These are phyloP conservation scores for Actinomortierella ambigua DNA, from an alignment of 371 early-diverging fungal genomes.

Conservation along the genomic window DNA sequence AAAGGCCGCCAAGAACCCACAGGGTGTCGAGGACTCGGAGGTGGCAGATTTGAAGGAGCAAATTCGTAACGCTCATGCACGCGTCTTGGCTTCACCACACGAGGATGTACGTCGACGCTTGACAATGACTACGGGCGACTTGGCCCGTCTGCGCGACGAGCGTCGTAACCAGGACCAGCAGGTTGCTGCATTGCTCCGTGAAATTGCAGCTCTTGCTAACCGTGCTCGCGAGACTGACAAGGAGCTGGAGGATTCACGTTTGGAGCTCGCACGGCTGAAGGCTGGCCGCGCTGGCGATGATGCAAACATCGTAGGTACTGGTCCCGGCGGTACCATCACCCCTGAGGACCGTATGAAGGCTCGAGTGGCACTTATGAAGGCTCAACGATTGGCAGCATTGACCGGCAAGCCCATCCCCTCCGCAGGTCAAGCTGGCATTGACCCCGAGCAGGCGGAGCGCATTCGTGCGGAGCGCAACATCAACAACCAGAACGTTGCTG, in stretches of 20 bases:
- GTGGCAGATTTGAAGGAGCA: constrained; percentile 49
- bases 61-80: constrained; percentile 51
- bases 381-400: constrained; percentile 65
- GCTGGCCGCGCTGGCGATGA: constrained; percentile 14
- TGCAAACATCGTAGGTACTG: constrained; percentile 57
- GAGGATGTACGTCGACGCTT: constrained; percentile 44
- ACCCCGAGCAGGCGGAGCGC: constrained; percentile 53
- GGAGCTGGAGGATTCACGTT: constrained; percentile 56
- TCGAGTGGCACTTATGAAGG: constrained; percentile 50
- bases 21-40: constrained; percentile 43
- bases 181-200: constrained; percentile 51
- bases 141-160: constrained; percentile 57
- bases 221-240: constrained; percentile 59
- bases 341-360: constrained; percentile 65
- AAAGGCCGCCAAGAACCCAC: constrained; percentile 6
- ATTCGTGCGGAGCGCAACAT: constrained; percentile 56
- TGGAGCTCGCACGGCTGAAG: constrained; percentile 51
- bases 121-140: constrained; percentile 51
- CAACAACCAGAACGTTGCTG: constrained; percentile 47
- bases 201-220: constrained; percentile 48
- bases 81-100: constrained; percentile 45
- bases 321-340: constrained; percentile 62
- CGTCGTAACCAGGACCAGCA: constrained; percentile 58
- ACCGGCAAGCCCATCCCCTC: constrained; percentile 56
- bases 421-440: constrained; percentile 42